phyloP scores from a whole-genome alignment of 345 rosid species.

The Anastatica hierochuntica region DNA sequence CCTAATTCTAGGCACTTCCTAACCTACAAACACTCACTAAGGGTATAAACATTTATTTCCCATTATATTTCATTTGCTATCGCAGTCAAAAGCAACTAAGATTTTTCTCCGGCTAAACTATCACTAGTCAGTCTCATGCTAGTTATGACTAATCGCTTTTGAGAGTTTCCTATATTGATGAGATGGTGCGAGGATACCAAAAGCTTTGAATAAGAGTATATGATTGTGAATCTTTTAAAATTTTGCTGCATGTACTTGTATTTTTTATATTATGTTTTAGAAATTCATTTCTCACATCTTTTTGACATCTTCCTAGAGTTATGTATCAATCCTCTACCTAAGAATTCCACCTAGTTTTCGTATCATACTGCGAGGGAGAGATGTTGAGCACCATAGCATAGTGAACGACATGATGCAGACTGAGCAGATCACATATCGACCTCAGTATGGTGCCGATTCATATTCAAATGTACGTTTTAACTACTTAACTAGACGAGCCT shows the following conservation, averaged over 20 bases:
- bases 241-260: neutral
- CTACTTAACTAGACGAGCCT: neutral
- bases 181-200: too few relatives aligned
- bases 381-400: conserved; percentile 86
- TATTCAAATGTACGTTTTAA: conserved; percentile 37
- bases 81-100: too few relatives aligned
- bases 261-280: too few relatives aligned
- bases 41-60: conserved; percentile 44
- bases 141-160: too few relatives aligned
- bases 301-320: conserved; percentile 35
- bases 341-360: conserved; percentile 69
- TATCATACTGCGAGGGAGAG: conserved; percentile 81
- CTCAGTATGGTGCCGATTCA: too few relatives aligned
- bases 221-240: too few relatives aligned
- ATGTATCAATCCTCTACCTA: conserved; percentile 81
- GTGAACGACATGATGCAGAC: conserved; percentile 93
- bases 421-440: conserved; percentile 55
- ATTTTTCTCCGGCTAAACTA: neutral
- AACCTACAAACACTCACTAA: conserved; percentile 81
- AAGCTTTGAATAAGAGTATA: too few relatives aligned
- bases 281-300: neutral
- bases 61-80: too few relatives aligned
- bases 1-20: conserved; percentile 85
- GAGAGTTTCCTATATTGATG: too few relatives aligned
- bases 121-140: neutral